Base-by-base conservation (phyloP, 768 basidiomycete genomes). In the Leucocoprinus sp. region DNA sequence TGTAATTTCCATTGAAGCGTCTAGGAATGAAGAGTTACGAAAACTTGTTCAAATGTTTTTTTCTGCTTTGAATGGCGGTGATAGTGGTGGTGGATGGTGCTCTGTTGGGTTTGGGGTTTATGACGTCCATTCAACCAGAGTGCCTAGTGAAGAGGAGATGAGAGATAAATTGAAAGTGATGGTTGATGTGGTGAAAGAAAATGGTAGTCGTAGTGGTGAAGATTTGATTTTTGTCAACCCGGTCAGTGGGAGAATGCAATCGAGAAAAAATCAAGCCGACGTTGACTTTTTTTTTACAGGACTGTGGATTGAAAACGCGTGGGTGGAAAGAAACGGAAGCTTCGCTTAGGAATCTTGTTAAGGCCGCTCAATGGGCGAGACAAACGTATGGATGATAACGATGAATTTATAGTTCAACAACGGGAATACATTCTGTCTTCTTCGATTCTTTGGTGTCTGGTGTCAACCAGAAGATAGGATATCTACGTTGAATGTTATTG, bases 41-140 rank as follows among this genome's bases (percentile, higher is more conserved):
- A n/a, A n/a, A n/a, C n/a, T n/a, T n/a, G n/a, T n/a, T n/a, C n/a
- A n/a, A n/a, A n/a, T n/a, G n/a, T n/a, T n/a, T n/a, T n/a, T n/a
- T n/a, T n/a, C n/a, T n/a, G n/a, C n/a, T n/a, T n/a, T 99, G 59
- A 78, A 82, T 52, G 93, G 91, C 57, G 98, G 97, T 86, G 83
- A 89, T 76, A 72, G 85, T 49, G 87, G 89, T 66, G 87, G 88
- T 34, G 97, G 98, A 76, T 86, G 88, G 46, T 95, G 93, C 76
- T 82, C 89, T 71, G 96, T 98, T 62, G 93, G 95, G 48, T 95
- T 93, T n/a, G 95, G 92, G 77, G 91, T 96, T 61, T 96, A 96
- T 63, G 93, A 97, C 64, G 96, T 99, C 70, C 96, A 98, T 76
- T 97, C 93, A 56, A 95, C 96, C 52, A 93, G 96, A 79, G 89